Percentiles rank a stretch among this genome's conserved stretches.
Conservation (phyloP, 768 basidiomycete genomes). For the Suillus brevipes region DNA sequence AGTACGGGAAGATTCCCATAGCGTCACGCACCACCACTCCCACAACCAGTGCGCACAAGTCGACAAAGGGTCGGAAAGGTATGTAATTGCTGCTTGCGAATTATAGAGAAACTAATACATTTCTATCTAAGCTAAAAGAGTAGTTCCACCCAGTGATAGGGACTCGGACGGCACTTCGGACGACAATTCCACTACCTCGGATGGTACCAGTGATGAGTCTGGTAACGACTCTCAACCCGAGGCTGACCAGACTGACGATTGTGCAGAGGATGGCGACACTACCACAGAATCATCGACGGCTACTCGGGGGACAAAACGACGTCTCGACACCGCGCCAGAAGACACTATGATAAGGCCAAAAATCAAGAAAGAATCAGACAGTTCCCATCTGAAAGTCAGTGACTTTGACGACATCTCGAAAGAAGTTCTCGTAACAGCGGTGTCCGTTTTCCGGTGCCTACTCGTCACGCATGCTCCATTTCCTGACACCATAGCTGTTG, state of each 20-base stretch:
- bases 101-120: no score
- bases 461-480: no score
- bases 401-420: no score
- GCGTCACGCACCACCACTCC: background rate
- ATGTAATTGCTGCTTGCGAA: no score
- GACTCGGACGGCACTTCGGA: background rate
- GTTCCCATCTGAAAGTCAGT: no score
- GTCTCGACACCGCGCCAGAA: background rate
- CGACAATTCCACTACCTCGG: background rate
- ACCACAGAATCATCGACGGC: background rate
- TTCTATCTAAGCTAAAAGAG: no score
- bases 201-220: background rate
- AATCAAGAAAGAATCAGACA: no score
- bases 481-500: background rate
- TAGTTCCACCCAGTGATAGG: background rate
- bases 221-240: background rate
- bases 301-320: background rate
- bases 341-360: no score
- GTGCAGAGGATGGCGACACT: background rate
- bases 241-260: background rate
- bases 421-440: no score
- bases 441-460: no score
- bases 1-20: background rate
- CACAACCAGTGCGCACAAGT: background rate
- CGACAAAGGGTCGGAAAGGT: no score